phyloP scores from a whole-genome alignment of 176 grass and related monocot genomes.

The Eleusine coracana region DNA sequence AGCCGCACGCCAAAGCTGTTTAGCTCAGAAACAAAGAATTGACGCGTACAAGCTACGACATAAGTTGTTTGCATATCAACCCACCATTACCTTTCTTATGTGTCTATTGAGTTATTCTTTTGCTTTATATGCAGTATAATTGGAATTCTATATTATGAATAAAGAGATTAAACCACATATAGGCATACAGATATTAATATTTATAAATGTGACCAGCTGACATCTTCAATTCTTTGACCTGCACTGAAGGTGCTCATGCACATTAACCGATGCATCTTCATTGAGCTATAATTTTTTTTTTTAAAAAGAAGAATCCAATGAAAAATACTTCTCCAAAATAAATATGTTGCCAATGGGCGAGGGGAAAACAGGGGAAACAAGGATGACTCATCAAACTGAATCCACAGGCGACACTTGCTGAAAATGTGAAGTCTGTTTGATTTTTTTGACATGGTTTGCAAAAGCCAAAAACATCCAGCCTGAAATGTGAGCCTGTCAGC shows the following conservation, averaged over 20 bases:
- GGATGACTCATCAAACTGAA: background rate
- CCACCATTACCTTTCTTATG: background rate
- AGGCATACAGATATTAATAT: background rate
- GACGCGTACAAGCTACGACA: background rate
- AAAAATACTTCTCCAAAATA: background rate
- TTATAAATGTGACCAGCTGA: background rate
- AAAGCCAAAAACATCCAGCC: conserved; percentile 15
- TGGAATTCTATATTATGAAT: background rate
- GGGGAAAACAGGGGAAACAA: background rate
- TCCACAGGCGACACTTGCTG: background rate
- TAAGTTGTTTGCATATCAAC: background rate
- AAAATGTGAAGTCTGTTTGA: conserved; percentile 11
- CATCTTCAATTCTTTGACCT: conserved; percentile 10
- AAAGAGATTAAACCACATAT: background rate
- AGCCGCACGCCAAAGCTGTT: conserved; percentile 10
- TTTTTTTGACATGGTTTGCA: background rate
- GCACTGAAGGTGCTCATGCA: background rate
- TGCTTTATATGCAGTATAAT: background rate
- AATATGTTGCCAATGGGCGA: background rate
- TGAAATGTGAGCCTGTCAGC: background rate
- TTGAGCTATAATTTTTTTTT: background rate
- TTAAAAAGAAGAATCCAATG: background rate
- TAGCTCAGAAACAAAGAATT: conserved; percentile 1
- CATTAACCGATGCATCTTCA: background rate
- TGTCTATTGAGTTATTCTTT: background rate